Conservation (phyloP, 352 stramenopile species). For the Phytophthora niederhauseri region DNA sequence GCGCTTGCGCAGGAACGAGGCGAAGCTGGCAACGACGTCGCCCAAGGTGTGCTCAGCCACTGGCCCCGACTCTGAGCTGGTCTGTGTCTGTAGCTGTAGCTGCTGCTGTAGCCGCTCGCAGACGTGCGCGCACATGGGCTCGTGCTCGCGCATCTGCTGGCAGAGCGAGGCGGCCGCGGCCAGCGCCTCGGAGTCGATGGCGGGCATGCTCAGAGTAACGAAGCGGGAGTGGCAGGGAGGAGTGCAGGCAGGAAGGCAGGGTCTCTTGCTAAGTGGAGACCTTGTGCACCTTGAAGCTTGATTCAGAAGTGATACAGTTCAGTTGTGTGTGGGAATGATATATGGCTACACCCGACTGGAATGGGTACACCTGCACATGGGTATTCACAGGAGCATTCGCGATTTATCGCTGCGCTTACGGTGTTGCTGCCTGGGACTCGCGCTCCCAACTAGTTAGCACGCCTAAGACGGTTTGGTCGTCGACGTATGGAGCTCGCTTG, state of each 20-base stretch:
- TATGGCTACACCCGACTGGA: too few species aligned
- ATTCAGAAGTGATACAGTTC: too few species aligned
- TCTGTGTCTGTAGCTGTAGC: too few species aligned
- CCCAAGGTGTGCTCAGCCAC: too few species aligned
- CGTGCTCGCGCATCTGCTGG: constrained; percentile 23
- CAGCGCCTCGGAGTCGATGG: constrained; percentile 23
- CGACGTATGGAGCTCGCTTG: background rate
- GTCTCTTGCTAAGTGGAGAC: too few species aligned
- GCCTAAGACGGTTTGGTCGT: background rate
- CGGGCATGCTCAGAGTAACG: background rate
- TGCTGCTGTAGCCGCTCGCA: constrained; percentile 9
- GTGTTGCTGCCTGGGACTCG: background rate
- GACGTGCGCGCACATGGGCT: constrained; percentile 17
- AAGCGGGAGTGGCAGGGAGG: background rate
- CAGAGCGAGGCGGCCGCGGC: constrained; percentile 18
- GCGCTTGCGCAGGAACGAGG: constrained; percentile 19
- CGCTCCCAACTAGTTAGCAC: background rate
- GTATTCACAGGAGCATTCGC: too few species aligned
- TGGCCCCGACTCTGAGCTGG: too few species aligned
- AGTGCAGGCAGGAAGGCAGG: too few species aligned
- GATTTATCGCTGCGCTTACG: too few species aligned
- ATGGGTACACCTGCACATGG: too few species aligned
- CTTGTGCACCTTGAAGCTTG: background rate
- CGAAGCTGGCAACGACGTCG: constrained; percentile 34
- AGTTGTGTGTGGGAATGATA: too few species aligned